phyloP scores from a whole-genome alignment of 1,284 basidiomycete genomes.

The Farysia itapuensis region DNA sequence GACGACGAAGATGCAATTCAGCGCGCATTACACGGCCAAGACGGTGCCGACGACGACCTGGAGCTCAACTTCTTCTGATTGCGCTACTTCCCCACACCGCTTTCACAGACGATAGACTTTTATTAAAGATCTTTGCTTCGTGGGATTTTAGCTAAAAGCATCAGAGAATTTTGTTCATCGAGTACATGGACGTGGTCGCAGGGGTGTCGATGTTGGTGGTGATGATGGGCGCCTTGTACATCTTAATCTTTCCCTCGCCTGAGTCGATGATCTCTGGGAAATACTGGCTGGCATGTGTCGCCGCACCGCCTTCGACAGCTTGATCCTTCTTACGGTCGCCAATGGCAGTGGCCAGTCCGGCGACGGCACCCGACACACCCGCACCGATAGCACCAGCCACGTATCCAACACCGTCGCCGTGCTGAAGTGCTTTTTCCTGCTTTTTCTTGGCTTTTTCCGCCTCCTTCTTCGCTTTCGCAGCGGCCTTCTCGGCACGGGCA shows the following conservation, averaged over 20 bases:
- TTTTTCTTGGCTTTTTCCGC: conserved; percentile 41
- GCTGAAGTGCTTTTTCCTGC: conserved; percentile 29
- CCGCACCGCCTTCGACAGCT: background rate
- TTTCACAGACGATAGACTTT: too few relatives aligned
- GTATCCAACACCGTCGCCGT: conserved; percentile 19
- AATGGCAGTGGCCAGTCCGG: conserved; percentile 23
- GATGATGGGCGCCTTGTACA: conserved; percentile 51
- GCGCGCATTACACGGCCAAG: too few relatives aligned
- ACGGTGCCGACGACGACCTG: too few relatives aligned
- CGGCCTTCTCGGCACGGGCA: conserved; percentile 47
- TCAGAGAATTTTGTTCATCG: conserved; percentile 40
- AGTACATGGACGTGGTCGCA: conserved; percentile 40
- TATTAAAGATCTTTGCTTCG: too few relatives aligned
- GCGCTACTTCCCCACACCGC: too few relatives aligned
- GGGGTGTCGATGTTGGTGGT: conserved; percentile 44
- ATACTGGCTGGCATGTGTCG: background rate
- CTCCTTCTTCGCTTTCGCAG: conserved; percentile 50
- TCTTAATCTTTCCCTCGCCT: conserved; percentile 44
- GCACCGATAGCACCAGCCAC: conserved; percentile 14
- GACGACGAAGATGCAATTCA: too few relatives aligned
- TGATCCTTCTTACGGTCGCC: conserved; percentile 5
- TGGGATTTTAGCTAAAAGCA: too few relatives aligned
- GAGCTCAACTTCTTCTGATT: too few relatives aligned
- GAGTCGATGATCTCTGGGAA: conserved; percentile 44
- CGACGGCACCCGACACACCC: conserved; percentile 9